phyloP scores from a whole-genome alignment of 1,139 yeast species.

The Yamadazyma atmosphaerica region DNA sequence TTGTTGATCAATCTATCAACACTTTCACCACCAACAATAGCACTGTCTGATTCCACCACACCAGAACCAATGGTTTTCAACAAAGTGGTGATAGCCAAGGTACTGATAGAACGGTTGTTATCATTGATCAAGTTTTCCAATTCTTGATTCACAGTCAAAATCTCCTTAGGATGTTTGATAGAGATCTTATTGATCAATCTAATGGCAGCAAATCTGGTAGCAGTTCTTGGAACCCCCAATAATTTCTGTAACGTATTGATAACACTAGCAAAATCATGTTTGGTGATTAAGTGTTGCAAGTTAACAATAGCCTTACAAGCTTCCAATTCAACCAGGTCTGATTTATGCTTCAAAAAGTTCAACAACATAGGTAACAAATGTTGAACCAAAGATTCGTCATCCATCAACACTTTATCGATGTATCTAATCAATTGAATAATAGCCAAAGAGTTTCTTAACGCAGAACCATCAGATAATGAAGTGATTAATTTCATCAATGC shows the following conservation, averaged over 20 bases:
- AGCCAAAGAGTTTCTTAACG: slow-evolving; percentile 74
- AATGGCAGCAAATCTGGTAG: slow-evolving; percentile 90
- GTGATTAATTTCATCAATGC: slow-evolving; percentile 89
- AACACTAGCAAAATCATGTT: slow-evolving; percentile 64
- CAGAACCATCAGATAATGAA: slow-evolving; percentile 62
- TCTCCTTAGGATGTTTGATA: slow-evolving; percentile 74
- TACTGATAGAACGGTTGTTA: slow-evolving; percentile 88
- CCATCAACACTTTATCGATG: slow-evolving; percentile 66
- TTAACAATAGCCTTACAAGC: slow-evolving; percentile 82
- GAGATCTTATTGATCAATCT: slow-evolving; percentile 87
- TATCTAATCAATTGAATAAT: slow-evolving; percentile 83
- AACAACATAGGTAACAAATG: slow-evolving; percentile 66
- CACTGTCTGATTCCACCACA: slow-evolving; percentile 32
- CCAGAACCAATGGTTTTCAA: slow-evolving; percentile 91
- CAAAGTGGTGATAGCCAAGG: slow-evolving; percentile 96
- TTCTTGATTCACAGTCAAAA: slow-evolving; percentile 70
- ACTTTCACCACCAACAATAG: slow-evolving; percentile 51
- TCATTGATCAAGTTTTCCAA: slow-evolving; percentile 87
- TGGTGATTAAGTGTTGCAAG: slow-evolving; percentile 57
- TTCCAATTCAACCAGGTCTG: slow-evolving; percentile 90
- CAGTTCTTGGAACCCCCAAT: slow-evolving; percentile 84
- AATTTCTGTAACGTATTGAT: slow-evolving; percentile 73
- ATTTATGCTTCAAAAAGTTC: slow-evolving; percentile 74
- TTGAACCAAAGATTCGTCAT: slow-evolving; percentile 54
- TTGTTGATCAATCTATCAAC: slow-evolving; percentile 88